phyloP scores from a whole-genome alignment of 75 land plant genomes.

The Ceratopteris richardii region DNA sequence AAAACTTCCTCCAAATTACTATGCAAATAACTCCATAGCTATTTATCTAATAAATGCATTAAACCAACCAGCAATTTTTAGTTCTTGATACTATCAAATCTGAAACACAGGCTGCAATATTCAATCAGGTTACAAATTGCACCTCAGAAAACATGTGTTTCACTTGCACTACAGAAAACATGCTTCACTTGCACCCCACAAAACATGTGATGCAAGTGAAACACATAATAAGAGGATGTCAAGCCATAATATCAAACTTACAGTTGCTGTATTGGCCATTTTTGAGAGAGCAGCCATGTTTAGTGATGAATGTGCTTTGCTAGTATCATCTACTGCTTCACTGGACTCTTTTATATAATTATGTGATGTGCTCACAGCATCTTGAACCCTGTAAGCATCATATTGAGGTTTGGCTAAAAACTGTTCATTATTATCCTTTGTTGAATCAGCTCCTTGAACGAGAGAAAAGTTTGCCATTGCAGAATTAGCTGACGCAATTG shows the following conservation, averaged over 20 bases:
- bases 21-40: too few species aligned
- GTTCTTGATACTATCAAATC: too few species aligned
- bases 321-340: conserved; percentile 2
- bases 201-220: too few species aligned
- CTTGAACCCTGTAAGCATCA: neutral
- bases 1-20: too few species aligned
- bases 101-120: too few species aligned
- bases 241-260: neutral
- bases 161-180: too few species aligned
- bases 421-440: neutral
- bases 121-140: too few species aligned
- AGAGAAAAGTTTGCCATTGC: neutral
- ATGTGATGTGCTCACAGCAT: neutral
- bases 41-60: too few species aligned
- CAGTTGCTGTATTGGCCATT: neutral
- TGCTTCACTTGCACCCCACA: too few species aligned
- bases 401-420: neutral
- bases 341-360: neutral
- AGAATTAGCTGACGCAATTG: conserved; percentile 14
- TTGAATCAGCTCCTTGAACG: neutral
- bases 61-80: too few species aligned
- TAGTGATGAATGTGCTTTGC: neutral
- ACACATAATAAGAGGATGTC: too few species aligned
- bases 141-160: too few species aligned
- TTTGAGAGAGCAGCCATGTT: conserved; percentile 5